Base-by-base conservation (phyloP, 306 rosid species). In the Quercus berberidifolia region DNA sequence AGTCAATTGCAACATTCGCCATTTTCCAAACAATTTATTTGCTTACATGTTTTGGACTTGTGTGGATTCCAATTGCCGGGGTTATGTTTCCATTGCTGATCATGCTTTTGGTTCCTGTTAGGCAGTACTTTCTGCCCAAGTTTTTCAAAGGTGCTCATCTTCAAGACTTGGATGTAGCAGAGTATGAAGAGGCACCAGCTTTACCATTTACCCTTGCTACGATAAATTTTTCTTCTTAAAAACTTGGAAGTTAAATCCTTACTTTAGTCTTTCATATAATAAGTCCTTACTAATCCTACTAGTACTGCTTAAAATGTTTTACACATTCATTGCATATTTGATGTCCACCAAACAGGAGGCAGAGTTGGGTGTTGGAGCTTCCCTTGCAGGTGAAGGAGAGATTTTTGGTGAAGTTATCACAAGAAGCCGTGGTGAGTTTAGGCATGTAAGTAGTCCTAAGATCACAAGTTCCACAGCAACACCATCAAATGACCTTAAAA, bases 21-120 rank as follows among this genome's bases (percentile, higher is more conserved):
- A 26, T 26, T 26, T 26, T 26, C 30, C 30, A 26, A 26, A 26
- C 30, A 26, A 26, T 26, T 26, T 26, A 26, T 26, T 26, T 26
- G 30, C 30, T 26, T 26, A 26, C 30, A 26, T 26, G 30, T 3
- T 3, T 26, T 26, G 97, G 98, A 73, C 93, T 95, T 59, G 93
- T 97, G 15, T 95, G 99, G 99, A 83, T 95, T 81, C 99, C 25
- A 14, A 91, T 95, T 41, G 99, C 99, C 0, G 97, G 99, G 26
- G 87, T 95, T 54, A 90, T 93, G 97, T 95, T 95, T 95, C 69
- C 97, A 98, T 7, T 95, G 81, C 82, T 95, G 99, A 95, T 95
- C 92, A 95, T 95, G 99, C 89, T 95, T 81, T 79, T 95, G 51
- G 94, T 95, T 75, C 99, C 99, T 0, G 87, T 89, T 8, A 86